Evolutionary conservation across 495 filamentous ascomycete genomes (phyloP).

Genomic region (Talaromyces borbonicus): DNA sequence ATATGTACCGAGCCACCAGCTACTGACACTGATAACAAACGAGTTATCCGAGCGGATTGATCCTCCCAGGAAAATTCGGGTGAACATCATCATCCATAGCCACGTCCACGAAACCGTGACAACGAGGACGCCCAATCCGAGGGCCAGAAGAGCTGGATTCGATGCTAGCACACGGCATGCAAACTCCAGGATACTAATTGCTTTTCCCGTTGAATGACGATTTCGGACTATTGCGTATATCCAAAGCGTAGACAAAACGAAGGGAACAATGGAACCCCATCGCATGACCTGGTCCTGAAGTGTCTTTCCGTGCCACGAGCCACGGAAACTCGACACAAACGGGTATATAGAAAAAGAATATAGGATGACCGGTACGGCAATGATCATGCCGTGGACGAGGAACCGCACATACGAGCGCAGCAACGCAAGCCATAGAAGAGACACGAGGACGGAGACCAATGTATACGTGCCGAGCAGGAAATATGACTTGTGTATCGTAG

Average conservation of each 20-base stretch:
- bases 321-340: conserved; percentile 80
- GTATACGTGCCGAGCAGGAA: conserved; percentile 86
- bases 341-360: conserved; percentile 86
- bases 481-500: conserved; percentile 75
- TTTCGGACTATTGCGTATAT: conserved; percentile 68
- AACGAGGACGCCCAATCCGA: conserved; percentile 70
- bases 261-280: conserved; percentile 71
- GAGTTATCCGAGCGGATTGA: conserved; percentile 51
- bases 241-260: conserved; percentile 66
- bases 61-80: conserved; percentile 81
- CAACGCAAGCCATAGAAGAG: conserved; percentile 82
- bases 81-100: conserved; percentile 96
- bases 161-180: conserved; percentile 76
- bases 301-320: conserved; percentile 54
- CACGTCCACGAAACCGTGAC: conserved; percentile 81
- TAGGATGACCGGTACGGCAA: conserved; percentile 77
- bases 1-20: conserved; percentile 82
- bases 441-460: conserved; percentile 76
- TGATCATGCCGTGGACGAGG: conserved; percentile 64
- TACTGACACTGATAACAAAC: conserved; percentile 75
- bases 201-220: conserved; percentile 67
- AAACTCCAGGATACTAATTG: conserved; percentile 83
- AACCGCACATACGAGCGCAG: conserved; percentile 75
- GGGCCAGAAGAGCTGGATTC: conserved; percentile 70
- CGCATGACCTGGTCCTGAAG: conserved; percentile 86